Percentiles rank a stretch among this genome's conserved stretches.
Evolutionary conservation across 805 yeast genomes (phyloP).

Genomic region (Isabelozyma rhagii): DNA sequence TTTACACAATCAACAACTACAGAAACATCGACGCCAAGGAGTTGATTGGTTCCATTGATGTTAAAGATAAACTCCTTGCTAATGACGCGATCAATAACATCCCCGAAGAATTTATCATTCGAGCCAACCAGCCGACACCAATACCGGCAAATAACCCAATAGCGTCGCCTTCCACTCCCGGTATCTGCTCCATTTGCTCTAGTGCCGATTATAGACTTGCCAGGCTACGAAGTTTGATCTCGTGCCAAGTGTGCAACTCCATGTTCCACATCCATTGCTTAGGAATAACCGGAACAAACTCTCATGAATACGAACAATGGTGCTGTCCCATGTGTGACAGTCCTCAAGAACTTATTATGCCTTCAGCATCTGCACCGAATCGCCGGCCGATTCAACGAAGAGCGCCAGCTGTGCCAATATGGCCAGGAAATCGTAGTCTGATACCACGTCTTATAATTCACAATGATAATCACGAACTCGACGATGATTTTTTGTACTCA

Average conservation of each 20-base stretch:
- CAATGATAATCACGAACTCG: conserved; percentile 28
- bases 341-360: conserved; percentile 26
- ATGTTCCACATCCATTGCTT: conserved; percentile 41
- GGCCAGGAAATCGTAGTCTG: not conserved
- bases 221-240: conserved; percentile 12
- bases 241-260: conserved; percentile 35
- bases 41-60: conserved; percentile 5
- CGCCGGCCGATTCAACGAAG: not conserved
- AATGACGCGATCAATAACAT: conserved; percentile 37
- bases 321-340: conserved; percentile 51
- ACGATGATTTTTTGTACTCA: conserved; percentile 22
- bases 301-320: conserved; percentile 26
- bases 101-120: conserved; percentile 35
- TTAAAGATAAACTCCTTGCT: conserved; percentile 29
- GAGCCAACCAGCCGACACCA: conserved; percentile 1
- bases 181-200: conserved; percentile 32
- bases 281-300: conserved; percentile 17
- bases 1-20: conserved; percentile 32
- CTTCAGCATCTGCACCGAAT: not conserved
- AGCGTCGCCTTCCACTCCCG: conserved; percentile 6
- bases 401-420: not conserved
- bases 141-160: not conserved
- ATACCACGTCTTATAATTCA: conserved; percentile 20
- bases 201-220: conserved; percentile 28
- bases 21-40: conserved; percentile 9